phyloP scores from a whole-genome alignment of 108 stramenopile species.

The Schizochytrium sp. region DNA sequence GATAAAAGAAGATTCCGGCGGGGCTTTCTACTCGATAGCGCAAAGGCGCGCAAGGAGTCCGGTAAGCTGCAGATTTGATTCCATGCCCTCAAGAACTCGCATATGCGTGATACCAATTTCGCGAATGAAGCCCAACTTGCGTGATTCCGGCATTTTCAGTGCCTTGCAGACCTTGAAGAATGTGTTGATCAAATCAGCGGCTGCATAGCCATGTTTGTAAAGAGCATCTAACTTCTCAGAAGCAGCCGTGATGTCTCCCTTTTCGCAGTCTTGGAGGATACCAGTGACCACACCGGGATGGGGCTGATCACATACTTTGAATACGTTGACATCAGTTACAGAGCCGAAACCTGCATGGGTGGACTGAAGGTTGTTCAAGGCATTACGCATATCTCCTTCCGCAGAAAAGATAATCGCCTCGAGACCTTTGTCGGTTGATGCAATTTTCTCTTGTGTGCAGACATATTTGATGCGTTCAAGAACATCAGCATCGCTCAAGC shows the following conservation, averaged over 20 bases:
- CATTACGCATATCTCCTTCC: constrained; percentile 99
- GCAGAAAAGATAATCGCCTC: constrained; percentile 98
- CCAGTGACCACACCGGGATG: constrained; percentile 89
- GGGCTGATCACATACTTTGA: constrained; percentile 99
- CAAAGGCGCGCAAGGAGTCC: constrained; percentile 87
- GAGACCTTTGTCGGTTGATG: constrained; percentile 86
- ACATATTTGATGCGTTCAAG: constrained; percentile 87
- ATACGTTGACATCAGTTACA: constrained; percentile 90
- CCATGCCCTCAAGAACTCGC: constrained; percentile 88
- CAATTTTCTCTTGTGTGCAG: constrained; percentile 86
- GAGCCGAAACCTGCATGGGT: constrained; percentile 86
- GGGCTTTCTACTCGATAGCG: background rate
- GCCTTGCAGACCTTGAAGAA: constrained; percentile 88
- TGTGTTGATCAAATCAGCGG: constrained; percentile 93
- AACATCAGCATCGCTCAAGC: constrained; percentile 90
- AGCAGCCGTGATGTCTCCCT: constrained; percentile 80
- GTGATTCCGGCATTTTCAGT: constrained; percentile 80
- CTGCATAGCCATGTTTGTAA: constrained; percentile 83
- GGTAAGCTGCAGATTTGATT: constrained; percentile 83
- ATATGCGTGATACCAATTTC: constrained; percentile 96
- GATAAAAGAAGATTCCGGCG: background rate
- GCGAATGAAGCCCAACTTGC: constrained; percentile 86
- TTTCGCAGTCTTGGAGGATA: constrained; percentile 81
- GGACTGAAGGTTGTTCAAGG: constrained; percentile 96
- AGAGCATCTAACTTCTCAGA: constrained; percentile 74